Conservation (phyloP, 1,139 yeast species). For the Eremothecium cymbalariae region DNA sequence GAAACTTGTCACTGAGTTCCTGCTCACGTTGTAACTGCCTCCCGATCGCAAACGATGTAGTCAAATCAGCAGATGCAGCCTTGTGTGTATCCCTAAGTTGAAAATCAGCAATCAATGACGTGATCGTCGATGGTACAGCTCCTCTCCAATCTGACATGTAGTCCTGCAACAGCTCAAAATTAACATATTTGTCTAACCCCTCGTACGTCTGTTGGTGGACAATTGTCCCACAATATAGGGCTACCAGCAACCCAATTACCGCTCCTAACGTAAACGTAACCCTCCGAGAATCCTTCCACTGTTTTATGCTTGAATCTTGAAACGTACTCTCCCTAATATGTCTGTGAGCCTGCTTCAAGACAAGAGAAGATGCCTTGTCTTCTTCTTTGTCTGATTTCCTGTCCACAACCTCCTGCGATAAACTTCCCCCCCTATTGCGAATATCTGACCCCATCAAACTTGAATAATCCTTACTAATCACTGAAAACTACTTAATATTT, state of each 20-base stretch:
- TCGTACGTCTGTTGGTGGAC: constrained; percentile 24
- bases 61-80: constrained; percentile 39
- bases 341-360: no score
- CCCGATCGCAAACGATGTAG: constrained; percentile 87
- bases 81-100: constrained; percentile 30
- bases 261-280: constrained; percentile 50
- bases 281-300: constrained; percentile 32
- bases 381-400: no score
- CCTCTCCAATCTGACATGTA: constrained; percentile 60
- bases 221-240: constrained; percentile 51
- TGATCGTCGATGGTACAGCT: constrained; percentile 56
- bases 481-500: no score
- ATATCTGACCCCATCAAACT: no score
- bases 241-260: constrained; percentile 55
- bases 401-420: no score
- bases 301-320: constrained; percentile 16
- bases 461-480: no score
- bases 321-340: no score
- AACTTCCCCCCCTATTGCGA: no score
- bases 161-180: constrained; percentile 43
- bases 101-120: constrained; percentile 51
- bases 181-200: constrained; percentile 44
- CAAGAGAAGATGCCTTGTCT: no score
- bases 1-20: constrained; percentile 51
- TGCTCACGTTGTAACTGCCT: constrained; percentile 47